Evolutionary conservation across 129 eudicot genomes (phyloP).

Genomic region (Arctium minus): DNA sequence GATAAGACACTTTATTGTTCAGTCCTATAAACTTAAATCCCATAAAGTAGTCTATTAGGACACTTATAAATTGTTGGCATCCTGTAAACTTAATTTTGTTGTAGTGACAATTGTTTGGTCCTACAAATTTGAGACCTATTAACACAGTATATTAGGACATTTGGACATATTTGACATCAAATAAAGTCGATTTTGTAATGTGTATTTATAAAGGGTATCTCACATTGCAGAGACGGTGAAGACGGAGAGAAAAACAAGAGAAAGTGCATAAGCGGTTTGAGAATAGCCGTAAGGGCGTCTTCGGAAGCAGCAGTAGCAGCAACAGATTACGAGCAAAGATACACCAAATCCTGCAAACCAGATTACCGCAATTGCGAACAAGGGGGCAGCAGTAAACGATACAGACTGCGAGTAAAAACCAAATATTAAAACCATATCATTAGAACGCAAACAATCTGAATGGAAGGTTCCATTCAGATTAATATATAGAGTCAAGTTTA

Average conservation of each 20-base stretch:
- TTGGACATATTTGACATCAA: background rate
- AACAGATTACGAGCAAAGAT: conserved; percentile 51
- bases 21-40: too few relatives aligned
- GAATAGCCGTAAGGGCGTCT: conserved; percentile 57
- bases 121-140: background rate
- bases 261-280: conserved; percentile 49
- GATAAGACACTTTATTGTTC: too few relatives aligned
- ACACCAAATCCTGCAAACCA: conserved; percentile 74
- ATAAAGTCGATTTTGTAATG: background rate
- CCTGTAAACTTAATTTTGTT: too few relatives aligned
- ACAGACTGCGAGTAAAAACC: conserved; percentile 59
- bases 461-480: too few relatives aligned
- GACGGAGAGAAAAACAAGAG: conserved; percentile 46
- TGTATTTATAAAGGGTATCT: background rate
- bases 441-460: background rate
- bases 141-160: background rate
- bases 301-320: conserved; percentile 63
- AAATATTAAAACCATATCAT: background rate
- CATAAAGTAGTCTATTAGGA: too few relatives aligned
- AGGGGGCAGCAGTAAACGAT: conserved; percentile 58
- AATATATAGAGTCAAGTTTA: too few relatives aligned
- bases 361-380: conserved; percentile 51
- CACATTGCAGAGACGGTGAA: conserved; percentile 74
- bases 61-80: too few relatives aligned
- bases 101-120: too few relatives aligned